These are phyloP conservation scores for Thraustochytrium sp. DNA, from an alignment of 352 stramenopile genomes.

Conservation along the genomic window DNA sequence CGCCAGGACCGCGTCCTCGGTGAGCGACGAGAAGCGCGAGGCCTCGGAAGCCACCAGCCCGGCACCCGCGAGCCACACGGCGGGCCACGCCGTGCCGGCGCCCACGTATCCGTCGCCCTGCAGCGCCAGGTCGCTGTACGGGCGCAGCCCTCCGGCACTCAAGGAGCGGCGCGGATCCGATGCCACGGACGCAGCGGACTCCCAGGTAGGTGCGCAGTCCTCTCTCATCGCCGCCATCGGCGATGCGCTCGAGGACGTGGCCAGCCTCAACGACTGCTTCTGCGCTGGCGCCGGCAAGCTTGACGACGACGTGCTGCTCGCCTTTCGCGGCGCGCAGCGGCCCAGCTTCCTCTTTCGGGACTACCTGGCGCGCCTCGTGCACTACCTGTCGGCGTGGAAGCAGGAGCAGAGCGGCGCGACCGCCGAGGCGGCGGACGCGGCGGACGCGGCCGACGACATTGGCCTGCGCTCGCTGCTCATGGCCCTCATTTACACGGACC, in stretches of 20 bases:
- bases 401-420: not conserved
- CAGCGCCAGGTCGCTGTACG: not conserved
- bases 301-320: not conserved
- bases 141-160: not conserved
- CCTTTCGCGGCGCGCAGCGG: not conserved
- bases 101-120: not conserved
- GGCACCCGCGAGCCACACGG: not conserved
- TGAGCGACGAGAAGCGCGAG: not conserved
- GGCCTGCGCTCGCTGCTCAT: conserved; percentile 1
- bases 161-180: not conserved
- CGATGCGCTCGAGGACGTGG: not conserved
- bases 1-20: too few species aligned
- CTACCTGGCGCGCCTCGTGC: conserved; percentile 28
- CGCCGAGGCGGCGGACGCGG: not conserved
- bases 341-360: not conserved
- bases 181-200: not conserved
- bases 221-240: not conserved
- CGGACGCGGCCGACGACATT: not conserved
- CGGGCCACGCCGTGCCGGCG: not conserved
- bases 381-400: conserved; percentile 20
- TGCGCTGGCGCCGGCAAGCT: not conserved
- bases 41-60: not conserved
- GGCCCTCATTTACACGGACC: conserved; percentile 14
- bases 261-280: not conserved
- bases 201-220: not conserved